Evolutionary conservation across 345 rosid species (phyloP).

Genomic region (Citrus medica): DNA sequence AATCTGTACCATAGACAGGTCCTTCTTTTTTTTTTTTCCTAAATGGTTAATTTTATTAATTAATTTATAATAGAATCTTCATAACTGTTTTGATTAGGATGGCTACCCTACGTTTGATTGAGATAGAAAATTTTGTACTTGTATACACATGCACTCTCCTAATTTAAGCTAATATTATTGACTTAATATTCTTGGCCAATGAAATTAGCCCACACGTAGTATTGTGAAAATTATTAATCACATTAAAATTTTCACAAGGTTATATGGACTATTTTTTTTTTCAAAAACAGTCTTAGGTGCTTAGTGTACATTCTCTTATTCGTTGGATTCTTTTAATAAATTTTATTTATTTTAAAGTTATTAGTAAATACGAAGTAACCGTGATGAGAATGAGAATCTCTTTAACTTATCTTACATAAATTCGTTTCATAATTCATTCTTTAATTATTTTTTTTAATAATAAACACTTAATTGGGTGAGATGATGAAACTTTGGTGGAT

Average conservation of each 20-base stretch:
- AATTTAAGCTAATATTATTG: neutral
- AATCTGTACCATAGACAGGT: too few species aligned
- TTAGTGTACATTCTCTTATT: too few species aligned
- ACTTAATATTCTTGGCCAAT: constrained; percentile 9
- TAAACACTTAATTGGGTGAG: too few species aligned
- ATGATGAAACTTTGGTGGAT: neutral
- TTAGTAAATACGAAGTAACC: neutral
- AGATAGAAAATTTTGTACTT: neutral
- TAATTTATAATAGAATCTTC: neutral
- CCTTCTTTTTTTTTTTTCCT: too few species aligned
- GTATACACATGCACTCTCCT: neutral
- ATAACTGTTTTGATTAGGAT: neutral
- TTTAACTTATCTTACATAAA: neutral
- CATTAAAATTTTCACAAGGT: neutral
- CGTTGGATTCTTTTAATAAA: too few species aligned
- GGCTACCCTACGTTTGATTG: neutral
- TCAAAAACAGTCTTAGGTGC: too few species aligned
- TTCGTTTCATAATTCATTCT: neutral
- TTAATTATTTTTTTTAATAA: neutral
- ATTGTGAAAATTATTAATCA: neutral
- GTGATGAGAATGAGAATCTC: neutral
- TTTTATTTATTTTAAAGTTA: neutral
- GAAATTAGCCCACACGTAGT: constrained; percentile 6
- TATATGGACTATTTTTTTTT: neutral
- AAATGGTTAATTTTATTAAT: too few species aligned